Evolutionary conservation across 257 asterid genomes (phyloP).

Genomic region (Solanum medicagineum): DNA sequence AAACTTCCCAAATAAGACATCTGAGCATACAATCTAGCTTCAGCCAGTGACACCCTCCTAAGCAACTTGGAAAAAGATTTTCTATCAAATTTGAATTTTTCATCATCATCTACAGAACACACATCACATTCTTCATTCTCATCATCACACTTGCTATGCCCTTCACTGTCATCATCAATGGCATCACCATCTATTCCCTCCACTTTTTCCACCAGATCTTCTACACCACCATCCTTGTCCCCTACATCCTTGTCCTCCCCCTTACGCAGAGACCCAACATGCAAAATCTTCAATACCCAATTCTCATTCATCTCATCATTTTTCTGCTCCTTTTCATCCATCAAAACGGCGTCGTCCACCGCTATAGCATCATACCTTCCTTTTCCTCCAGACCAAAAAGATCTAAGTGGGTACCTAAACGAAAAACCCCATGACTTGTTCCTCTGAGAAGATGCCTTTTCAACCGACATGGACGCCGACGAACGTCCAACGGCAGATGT

Average conservation of each 20-base stretch:
- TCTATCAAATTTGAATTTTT: slow-evolving; percentile 42
- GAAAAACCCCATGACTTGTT: slow-evolving; percentile 68
- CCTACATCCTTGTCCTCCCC: slow-evolving; percentile 7
- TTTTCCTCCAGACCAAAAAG: slow-evolving; percentile 51
- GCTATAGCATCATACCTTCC: slow-evolving; percentile 45
- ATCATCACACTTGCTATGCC: background rate
- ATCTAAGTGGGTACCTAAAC: slow-evolving; percentile 61
- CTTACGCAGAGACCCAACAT: slow-evolving; percentile 50
- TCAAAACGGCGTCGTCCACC: slow-evolving; percentile 49
- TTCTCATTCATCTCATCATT: slow-evolving; percentile 7
- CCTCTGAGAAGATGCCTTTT: slow-evolving; percentile 27
- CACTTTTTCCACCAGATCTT: slow-evolving; percentile 6
- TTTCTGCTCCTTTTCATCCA: slow-evolving; percentile 35
- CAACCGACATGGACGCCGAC: slow-evolving; percentile 28
- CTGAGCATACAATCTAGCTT: slow-evolving; percentile 69
- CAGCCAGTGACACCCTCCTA: slow-evolving; percentile 59
- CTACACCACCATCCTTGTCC: slow-evolving; percentile 15
- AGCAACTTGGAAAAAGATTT: slow-evolving; percentile 74
- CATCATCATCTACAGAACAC: slow-evolving; percentile 36
- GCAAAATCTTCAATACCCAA: slow-evolving; percentile 76
- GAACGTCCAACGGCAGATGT: slow-evolving; percentile 9
- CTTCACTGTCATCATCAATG: background rate
- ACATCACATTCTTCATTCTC: slow-evolving; percentile 35
- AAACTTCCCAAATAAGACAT: slow-evolving; percentile 75
- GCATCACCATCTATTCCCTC: background rate